These are phyloP conservation scores for Colletotrichum sp. DNA, from an alignment of 2,329 filamentous ascomycete genomes.

Conservation along the genomic window DNA sequence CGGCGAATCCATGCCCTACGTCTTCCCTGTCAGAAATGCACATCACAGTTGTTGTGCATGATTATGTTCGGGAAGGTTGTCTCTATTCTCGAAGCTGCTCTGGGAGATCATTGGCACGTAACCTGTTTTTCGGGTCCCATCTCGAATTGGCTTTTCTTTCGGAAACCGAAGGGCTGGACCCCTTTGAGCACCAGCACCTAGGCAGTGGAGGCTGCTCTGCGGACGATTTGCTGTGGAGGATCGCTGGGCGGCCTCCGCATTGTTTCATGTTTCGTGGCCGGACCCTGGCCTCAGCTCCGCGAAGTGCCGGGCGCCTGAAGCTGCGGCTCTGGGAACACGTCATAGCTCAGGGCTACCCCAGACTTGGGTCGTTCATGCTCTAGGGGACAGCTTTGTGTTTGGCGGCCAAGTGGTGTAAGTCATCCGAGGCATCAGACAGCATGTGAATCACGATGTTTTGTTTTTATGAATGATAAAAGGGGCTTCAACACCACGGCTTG, in stretches of 20 bases:
- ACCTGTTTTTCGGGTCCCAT: background rate
- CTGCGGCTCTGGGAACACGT: conserved; percentile 3
- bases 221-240: background rate
- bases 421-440: conserved; percentile 2
- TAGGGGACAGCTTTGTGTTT: background rate
- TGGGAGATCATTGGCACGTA: background rate
- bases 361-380: conserved; percentile 2
- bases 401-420: background rate
- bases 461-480: background rate
- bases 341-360: conserved; percentile 15
- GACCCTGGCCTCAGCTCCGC: background rate
- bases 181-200: background rate
- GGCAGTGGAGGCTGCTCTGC: background rate
- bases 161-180: background rate
- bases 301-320: background rate
- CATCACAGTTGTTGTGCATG: background rate
- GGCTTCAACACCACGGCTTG: background rate
- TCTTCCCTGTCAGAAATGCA: background rate
- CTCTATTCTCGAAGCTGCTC: background rate
- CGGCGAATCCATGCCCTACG: background rate
- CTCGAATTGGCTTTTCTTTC: background rate
- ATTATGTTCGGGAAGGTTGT: background rate
- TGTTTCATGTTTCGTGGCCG: conserved; percentile 13
- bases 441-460: conserved; percentile 13
- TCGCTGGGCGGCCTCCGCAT: conserved; percentile 16